A percentile compares a stretch with the other conserved stretches of the same genome.
phyloP scores from a whole-genome alignment of 1,284 basidiomycete genomes.

The Puccinia coronata region DNA sequence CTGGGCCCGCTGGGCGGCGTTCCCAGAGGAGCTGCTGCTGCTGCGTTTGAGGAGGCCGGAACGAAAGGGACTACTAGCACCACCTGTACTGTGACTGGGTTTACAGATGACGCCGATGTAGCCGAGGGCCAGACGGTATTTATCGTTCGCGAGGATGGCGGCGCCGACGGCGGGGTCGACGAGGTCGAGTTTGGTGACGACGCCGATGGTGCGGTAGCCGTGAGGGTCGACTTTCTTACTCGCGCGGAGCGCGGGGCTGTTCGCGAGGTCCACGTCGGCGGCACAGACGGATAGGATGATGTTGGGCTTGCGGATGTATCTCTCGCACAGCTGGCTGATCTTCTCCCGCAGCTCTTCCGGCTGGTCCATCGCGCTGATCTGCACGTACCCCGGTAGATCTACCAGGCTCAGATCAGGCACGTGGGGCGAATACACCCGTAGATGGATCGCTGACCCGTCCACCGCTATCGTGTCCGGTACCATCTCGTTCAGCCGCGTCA shows the following conservation, averaged over 20 bases:
- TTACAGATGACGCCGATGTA: slow-evolving; percentile 98
- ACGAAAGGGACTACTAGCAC: slow-evolving; percentile 19
- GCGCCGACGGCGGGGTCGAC: slow-evolving; percentile 82
- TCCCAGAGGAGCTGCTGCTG: background rate
- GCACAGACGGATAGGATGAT: slow-evolving; percentile 97
- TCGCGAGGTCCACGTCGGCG: slow-evolving; percentile 96
- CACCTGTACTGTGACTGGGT: slow-evolving; percentile 64
- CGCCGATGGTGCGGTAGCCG: slow-evolving; percentile 91
- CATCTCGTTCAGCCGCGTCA: slow-evolving; percentile 92
- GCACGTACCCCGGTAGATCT: slow-evolving; percentile 95
- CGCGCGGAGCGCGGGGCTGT: slow-evolving; percentile 90
- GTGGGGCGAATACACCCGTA: slow-evolving; percentile 90
- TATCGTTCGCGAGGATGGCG: slow-evolving; percentile 78
- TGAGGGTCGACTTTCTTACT: slow-evolving; percentile 91
- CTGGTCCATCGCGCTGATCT: slow-evolving; percentile 91
- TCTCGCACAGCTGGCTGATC: slow-evolving; percentile 84
- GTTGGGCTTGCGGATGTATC: slow-evolving; percentile 96
- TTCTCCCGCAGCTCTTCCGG: slow-evolving; percentile 92
- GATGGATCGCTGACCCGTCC: slow-evolving; percentile 91
- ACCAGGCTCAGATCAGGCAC: slow-evolving; percentile 97
- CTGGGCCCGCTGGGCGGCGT: background rate
- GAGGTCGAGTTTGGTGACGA: slow-evolving; percentile 98
- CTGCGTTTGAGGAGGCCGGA: slow-evolving; percentile 41
- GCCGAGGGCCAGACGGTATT: slow-evolving; percentile 95
- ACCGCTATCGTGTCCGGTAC: slow-evolving; percentile 86